Evolutionary conservation across 2,329 filamentous ascomycete genomes (phyloP), one percentile per base, ranked within the genome.

Genomic region (Thielaviopsis punctulata): DNA sequence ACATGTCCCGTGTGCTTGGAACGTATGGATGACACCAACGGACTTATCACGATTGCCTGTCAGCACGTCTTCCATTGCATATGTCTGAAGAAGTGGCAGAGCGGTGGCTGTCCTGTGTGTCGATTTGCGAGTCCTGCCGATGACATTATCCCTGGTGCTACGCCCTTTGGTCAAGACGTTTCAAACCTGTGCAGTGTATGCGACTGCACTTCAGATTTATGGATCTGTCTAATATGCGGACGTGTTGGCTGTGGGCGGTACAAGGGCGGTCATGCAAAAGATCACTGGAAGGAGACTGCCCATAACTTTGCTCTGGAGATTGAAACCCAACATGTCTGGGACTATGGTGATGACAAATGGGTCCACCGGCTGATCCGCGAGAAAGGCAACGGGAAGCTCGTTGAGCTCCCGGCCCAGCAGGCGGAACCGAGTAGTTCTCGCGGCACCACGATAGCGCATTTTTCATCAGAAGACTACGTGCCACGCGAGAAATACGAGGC

Each of bases 61-160:
- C 90, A 96, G 61, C 92, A 98, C 61, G 87, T 96, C 49, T 98
- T 98, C 63, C 92, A 98, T 64, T 96, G 92, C 63, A 89, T 83
- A 1, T 98, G 92, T 66, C 73, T 98, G 1, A 86, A 95, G 62
- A 96, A 92, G 63, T 98, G 92, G 92, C 86, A 86, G 62, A 89
- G 90, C 4, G 84, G 82, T 23, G 90, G 90, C 4, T 98, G 92
- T 62, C 92, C 92, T 0, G 88, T 98, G 6, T 98, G 92, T 61
- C 80, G 92, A 30, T 95, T 94, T 61, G 94, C 89, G 1, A 71
- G 75, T 53, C 68, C 65, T 55, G 66, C 66, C 58, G 79, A 70
- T 64, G 76, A 66, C 44, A 69, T 68, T 50, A 65, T 66, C 2
- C 48, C 52, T 5, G 48, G 47, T 6, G 36, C 49, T 4, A 27